A percentile compares a stretch with the other conserved stretches of the same genome.
Conservation (phyloP, 1,139 yeast species). For the Geotrichum cucujoidarum region DNA sequence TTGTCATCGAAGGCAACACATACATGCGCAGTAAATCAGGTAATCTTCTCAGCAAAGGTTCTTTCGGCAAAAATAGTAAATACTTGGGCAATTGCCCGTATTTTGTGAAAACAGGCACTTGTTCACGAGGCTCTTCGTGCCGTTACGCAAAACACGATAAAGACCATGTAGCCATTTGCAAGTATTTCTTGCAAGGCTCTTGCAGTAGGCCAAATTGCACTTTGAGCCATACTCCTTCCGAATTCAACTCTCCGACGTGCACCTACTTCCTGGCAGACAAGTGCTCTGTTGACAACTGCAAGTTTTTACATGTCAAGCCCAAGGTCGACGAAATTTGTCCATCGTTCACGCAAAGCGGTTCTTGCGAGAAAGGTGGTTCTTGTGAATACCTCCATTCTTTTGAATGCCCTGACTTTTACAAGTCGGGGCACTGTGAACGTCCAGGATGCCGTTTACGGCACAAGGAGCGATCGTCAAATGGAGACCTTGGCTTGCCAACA, state of each 20-base stretch:
- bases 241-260: conserved; percentile 65
- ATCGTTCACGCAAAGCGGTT: conserved; percentile 63
- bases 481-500: conserved; percentile 6
- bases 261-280: conserved; percentile 46
- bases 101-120: conserved; percentile 40
- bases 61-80: conserved; percentile 16
- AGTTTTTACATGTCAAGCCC: conserved; percentile 50
- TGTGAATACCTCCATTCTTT: conserved; percentile 57
- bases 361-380: conserved; percentile 55
- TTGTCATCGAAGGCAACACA: conserved; percentile 28
- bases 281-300: conserved; percentile 55
- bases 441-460: conserved; percentile 51
- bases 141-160: conserved; percentile 49
- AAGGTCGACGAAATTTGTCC: conserved; percentile 53
- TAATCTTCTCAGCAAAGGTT: conserved; percentile 25
- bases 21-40: conserved; percentile 32
- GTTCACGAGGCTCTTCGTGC: conserved; percentile 52
- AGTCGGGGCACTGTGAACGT: conserved; percentile 52
- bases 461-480: conserved; percentile 8
- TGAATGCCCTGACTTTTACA: conserved; percentile 70
- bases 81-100: conserved; percentile 27
- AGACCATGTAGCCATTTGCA: conserved; percentile 52
- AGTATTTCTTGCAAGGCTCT: conserved; percentile 42
- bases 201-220: conserved; percentile 52
- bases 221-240: conserved; percentile 53